Base-by-base conservation (phyloP, 2,329 filamentous ascomycete genomes). In the Huntiella decipiens region DNA sequence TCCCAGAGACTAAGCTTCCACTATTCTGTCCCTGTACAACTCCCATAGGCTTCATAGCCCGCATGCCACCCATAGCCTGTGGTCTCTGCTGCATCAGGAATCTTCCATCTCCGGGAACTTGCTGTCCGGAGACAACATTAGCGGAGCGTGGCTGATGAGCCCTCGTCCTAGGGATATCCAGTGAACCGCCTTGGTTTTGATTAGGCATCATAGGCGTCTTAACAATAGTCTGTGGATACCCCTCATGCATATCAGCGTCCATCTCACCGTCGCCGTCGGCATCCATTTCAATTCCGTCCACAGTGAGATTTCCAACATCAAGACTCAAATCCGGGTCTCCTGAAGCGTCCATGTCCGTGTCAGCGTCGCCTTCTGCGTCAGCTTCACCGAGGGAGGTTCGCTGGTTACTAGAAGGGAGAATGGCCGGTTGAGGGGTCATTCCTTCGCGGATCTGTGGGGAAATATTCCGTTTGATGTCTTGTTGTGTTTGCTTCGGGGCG, bases 191-290 rank as follows among this genome's bases (percentile, higher is more conserved):
- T 32, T 65, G 63, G 38, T 61, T 58, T 46, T 64, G 64, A 47
- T 60, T 38, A 52, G 51, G 13, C 55, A 46, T 19, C 35, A 50
- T 50, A 13, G 43, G 47, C 3, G 47, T 42, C 39, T 49, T 49
- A 11, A 31, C 17, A 13, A 45, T 7, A 4, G 59, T 52, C 48
- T 66, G 65, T 5, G 59, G 52, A 3, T 61, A 56, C 19, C 63
- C 38, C 12, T 38, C 16, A 28, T 47, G 43, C 8, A 46, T 38
- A 19, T 73, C 70, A 44, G 71, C 70, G 34, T 75, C 72, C 72
- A 76, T 76, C 47, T 69, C 66, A 6, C 62, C 61, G 46, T 64
- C 62, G 4, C 59, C 62, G 51, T 64, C 62, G 45, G 61, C 61
- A 39, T 64, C 62, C 36, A 28, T 44, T 10, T 49, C 50, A 13